Conservation (phyloP, 495 filamentous ascomycete species). For the Annulohypoxylon bovei region DNA sequence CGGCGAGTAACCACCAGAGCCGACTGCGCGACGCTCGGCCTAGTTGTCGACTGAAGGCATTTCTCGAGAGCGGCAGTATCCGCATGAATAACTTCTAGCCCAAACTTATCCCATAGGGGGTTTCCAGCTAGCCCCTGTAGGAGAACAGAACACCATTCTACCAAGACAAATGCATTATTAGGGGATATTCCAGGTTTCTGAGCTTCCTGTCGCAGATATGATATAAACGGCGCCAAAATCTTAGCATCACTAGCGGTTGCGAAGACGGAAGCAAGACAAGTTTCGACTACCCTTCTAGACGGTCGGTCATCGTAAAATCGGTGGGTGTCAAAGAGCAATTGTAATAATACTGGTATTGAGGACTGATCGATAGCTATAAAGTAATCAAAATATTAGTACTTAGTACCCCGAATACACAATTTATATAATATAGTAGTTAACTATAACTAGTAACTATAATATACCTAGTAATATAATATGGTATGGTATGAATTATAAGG, state of each 20-base stretch:
- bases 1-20: conserved; percentile 78
- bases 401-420: background rate
- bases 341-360: conserved; percentile 60
- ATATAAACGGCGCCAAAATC: conserved; percentile 67
- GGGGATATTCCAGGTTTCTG: conserved; percentile 78
- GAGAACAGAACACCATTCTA: conserved; percentile 86
- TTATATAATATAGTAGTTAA: background rate
- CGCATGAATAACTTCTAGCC: conserved; percentile 67
- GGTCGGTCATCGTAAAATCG: conserved; percentile 84
- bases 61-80: conserved; percentile 78
- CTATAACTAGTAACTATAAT: too few relatives aligned
- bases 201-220: conserved; percentile 69
- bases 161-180: conserved; percentile 83
- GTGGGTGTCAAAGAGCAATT: conserved; percentile 83
- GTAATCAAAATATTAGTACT: conserved; percentile 14
- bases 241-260: conserved; percentile 59
- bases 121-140: conserved; percentile 67
- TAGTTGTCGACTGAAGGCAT: conserved; percentile 72
- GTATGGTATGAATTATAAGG: background rate
- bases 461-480: background rate
- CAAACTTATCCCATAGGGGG: conserved; percentile 70
- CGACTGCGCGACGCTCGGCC: conserved; percentile 67
- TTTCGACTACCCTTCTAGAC: conserved; percentile 82
- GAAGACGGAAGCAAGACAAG: conserved; percentile 75
- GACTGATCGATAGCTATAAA: conserved; percentile 54